Evolutionary conservation across 495 filamentous ascomycete species (phyloP).

Genomic region (Umbilicaria muhlenbergii): DNA sequence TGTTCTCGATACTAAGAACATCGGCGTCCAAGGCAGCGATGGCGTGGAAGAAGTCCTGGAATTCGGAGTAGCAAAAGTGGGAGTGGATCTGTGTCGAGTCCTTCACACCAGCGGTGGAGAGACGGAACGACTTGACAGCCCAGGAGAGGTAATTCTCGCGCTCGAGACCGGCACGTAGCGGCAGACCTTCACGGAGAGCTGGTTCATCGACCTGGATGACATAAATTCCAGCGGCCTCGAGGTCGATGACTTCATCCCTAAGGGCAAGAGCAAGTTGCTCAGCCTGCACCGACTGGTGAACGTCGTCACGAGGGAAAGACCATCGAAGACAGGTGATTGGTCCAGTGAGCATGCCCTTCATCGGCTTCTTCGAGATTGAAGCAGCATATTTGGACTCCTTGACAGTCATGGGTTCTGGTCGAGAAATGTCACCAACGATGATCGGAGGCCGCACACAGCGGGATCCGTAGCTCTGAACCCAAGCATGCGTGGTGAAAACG

Average conservation of each 20-base stretch:
- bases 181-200: conserved; percentile 96
- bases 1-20: conserved; percentile 98
- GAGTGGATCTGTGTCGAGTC: conserved; percentile 98
- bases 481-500: conserved; percentile 96
- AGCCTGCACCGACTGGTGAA: conserved; percentile 97
- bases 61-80: conserved; percentile 99
- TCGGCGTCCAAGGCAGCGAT: conserved; percentile 96
- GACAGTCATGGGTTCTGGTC: conserved; percentile 93
- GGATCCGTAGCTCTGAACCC: conserved; percentile 96
- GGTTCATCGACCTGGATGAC: conserved; percentile 99
- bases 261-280: conserved; percentile 96
- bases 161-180: conserved; percentile 79
- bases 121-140: conserved; percentile 94
- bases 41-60: conserved; percentile 99
- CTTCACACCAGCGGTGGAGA: conserved; percentile 76
- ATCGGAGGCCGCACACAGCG: conserved; percentile 97
- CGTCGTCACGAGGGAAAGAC: conserved; percentile 98
- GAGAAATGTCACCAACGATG: conserved; percentile 94
- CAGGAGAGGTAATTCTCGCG: conserved; percentile 89
- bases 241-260: conserved; percentile 94
- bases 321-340: conserved; percentile 96
- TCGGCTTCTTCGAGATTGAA: conserved; percentile 91
- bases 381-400: conserved; percentile 99
- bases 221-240: conserved; percentile 85
- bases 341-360: conserved; percentile 99